A percentile compares a stretch with the other conserved stretches of the same genome.
These are phyloP conservation scores for Ramularia endophylla DNA, from an alignment of 2,329 filamentous ascomycete genomes.

Conservation along the genomic window DNA sequence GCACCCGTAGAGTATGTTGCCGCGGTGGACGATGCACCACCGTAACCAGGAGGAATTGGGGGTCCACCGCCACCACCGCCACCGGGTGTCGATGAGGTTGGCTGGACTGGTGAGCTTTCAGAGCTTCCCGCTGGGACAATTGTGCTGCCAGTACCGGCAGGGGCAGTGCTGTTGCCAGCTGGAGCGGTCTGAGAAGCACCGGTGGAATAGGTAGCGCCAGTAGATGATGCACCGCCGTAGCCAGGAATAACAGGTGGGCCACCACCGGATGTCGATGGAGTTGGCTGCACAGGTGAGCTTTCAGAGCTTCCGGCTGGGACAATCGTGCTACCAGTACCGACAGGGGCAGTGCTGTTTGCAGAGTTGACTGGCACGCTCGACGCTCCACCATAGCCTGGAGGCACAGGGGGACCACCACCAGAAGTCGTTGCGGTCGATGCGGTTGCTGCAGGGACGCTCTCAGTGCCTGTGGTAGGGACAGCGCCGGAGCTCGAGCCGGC, in stretches of 20 bases:
- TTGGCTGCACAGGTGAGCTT: too few relatives aligned
- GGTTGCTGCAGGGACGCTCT: too few relatives aligned
- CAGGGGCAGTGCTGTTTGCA: conserved; percentile 3
- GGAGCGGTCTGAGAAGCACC: too few relatives aligned
- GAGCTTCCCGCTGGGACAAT: too few relatives aligned
- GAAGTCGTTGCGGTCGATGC: not conserved
- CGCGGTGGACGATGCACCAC: not conserved
- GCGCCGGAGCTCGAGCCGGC: too few relatives aligned
- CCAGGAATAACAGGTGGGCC: not conserved
- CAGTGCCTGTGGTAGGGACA: too few relatives aligned
- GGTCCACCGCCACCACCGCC: too few relatives aligned
- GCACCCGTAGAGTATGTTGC: too few relatives aligned
- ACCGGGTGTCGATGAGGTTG: not conserved
- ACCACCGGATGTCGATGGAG: not conserved
- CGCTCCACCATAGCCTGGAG: not conserved
- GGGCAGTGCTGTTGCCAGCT: conserved; percentile 3
- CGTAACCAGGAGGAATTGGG: not conserved
- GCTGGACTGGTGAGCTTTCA: too few relatives aligned
- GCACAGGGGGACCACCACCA: not conserved
- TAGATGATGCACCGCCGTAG: not conserved
- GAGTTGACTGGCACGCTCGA: not conserved
- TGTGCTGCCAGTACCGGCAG: too few relatives aligned
- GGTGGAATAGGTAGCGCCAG: not conserved
- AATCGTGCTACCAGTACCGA: too few relatives aligned
- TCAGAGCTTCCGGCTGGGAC: too few relatives aligned